Evolutionary conservation across 2,329 filamentous ascomycete species (phyloP), one percentile per base, ranked within the genome.

Genomic region (Cladobotryum mycophilum): DNA sequence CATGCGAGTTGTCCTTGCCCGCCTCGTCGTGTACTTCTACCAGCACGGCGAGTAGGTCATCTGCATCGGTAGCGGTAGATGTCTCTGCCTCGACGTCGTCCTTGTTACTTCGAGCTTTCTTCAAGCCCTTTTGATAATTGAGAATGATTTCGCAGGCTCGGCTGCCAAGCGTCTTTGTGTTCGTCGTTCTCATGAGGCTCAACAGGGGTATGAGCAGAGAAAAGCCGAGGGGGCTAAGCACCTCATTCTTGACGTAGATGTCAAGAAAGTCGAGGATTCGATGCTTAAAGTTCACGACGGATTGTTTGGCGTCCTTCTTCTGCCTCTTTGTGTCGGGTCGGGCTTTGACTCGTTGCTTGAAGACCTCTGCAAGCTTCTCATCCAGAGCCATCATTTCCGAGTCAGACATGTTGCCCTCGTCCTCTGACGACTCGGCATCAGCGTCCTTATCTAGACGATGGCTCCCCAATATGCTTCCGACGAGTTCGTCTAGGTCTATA

Each of bases 351-450:
- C 85, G 83, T 57, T 91, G 84, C 57, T 84, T 83, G 76, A 97
- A 95, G 55, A 96, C 89, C 56, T 88, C 88, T 46, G 84, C 82
- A 4, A 99, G 81, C 63, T 92, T 86, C 11, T 80, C 80, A 61
- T 97, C 92, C 14, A 97, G 75, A 3, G 84, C 84, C 70, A 96
- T 84, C 93, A 97, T 97, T 64, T 96, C 86, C 15, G 92, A 90
- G 69, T 97, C 92, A 54, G 89, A 86, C 90, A 99, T 96, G 68
- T 96, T 89, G 3, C 80, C 83, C 53, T 86, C 86, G 9, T 79
- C 79, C 30, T 82, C 82, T 1, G 76, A 79, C 1, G 74, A 74
- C 3, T 78, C 77, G 2, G 77, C 78, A 1, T 76, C 73, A 14
- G 68, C 70, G 54, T 83, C 79, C 48, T 83, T 79, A 63, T 85